A percentile compares a stretch with the other conserved stretches of the same genome.
phyloP scores from a whole-genome alignment of 2,329 filamentous ascomycete genomes.

The Pseudohalonectria lignicola region DNA sequence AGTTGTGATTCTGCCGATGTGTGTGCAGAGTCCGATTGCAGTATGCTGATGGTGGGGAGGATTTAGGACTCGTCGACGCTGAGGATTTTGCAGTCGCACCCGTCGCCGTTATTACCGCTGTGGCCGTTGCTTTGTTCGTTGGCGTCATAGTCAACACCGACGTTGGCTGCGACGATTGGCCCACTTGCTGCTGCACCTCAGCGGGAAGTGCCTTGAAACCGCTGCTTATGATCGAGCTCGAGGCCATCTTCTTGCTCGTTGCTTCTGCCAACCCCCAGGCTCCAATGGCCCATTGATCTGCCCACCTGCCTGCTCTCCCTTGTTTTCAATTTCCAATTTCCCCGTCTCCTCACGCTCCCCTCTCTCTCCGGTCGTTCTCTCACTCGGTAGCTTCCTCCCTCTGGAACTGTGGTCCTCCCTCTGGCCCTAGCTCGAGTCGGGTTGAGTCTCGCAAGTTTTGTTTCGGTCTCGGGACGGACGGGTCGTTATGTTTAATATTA shows the following conservation, averaged over 20 bases:
- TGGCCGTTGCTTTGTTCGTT: neutral
- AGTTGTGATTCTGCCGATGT: constrained; percentile 42
- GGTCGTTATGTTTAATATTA: neutral
- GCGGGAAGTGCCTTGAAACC: neutral
- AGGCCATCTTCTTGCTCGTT: constrained; percentile 2
- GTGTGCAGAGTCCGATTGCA: constrained; percentile 20
- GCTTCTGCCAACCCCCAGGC: too few species aligned
- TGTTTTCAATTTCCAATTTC: neutral
- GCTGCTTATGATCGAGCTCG: constrained; percentile 1
- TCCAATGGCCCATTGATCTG: too few species aligned
- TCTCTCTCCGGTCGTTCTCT: neutral
- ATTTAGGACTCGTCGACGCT: neutral
- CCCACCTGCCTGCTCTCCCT: neutral
- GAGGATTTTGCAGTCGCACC: neutral
- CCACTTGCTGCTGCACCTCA: neutral
- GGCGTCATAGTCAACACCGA: too few species aligned
- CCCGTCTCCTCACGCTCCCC: neutral
- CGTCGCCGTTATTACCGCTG: neutral
- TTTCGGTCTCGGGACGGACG: neutral
- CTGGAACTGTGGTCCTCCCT: neutral
- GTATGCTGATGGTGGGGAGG: constrained; percentile 1
- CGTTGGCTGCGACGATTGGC: neutral
- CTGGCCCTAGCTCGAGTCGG: too few species aligned
- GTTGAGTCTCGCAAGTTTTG: too few species aligned
- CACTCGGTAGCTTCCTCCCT: neutral